Conservation (phyloP, 345 rosid species). For the Camelina laxa region DNA sequence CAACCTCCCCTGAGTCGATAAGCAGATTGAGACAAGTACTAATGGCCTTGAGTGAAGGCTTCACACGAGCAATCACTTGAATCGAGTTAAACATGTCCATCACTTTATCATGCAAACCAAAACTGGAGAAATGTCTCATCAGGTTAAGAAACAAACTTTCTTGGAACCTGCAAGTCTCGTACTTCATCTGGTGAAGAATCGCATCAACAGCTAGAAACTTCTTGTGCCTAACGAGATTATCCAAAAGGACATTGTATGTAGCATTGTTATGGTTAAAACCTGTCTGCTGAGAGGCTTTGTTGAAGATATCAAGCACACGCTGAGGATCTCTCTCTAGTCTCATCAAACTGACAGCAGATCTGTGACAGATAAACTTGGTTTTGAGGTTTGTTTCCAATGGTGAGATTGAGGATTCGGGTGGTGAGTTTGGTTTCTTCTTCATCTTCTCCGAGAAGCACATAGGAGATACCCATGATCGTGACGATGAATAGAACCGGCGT, state of each 20-base stretch:
- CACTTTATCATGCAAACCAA: conserved; percentile 56
- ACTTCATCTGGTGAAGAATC: conserved; percentile 74
- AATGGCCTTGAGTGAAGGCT: conserved; percentile 78
- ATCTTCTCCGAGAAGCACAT: conserved; percentile 43
- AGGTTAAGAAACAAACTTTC: conserved; percentile 78
- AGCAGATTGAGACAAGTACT: conserved; percentile 89
- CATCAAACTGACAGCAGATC: conserved; percentile 65
- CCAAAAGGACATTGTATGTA: conserved; percentile 69
- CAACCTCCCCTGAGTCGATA: conserved; percentile 66
- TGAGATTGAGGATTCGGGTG: conserved; percentile 43
- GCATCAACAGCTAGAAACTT: conserved; percentile 80
- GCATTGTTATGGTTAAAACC: conserved; percentile 85
- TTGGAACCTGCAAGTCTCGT: conserved; percentile 82
- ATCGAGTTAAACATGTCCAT: conserved; percentile 75
- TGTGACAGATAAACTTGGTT: conserved; percentile 67
- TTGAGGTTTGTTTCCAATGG: conserved; percentile 42
- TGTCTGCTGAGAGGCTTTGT: conserved; percentile 65
- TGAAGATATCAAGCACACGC: conserved; percentile 70
- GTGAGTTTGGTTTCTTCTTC: conserved; percentile 45
- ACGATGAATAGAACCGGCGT: conserved; percentile 42
- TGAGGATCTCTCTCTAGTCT: conserved; percentile 76
- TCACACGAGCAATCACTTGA: conserved; percentile 66
- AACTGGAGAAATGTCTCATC: conserved; percentile 73
- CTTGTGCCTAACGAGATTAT: conserved; percentile 71
- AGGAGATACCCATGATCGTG: conserved; percentile 75